Base-by-base conservation (phyloP, 257 asterid genomes). In the Capsicum baccatum region DNA sequence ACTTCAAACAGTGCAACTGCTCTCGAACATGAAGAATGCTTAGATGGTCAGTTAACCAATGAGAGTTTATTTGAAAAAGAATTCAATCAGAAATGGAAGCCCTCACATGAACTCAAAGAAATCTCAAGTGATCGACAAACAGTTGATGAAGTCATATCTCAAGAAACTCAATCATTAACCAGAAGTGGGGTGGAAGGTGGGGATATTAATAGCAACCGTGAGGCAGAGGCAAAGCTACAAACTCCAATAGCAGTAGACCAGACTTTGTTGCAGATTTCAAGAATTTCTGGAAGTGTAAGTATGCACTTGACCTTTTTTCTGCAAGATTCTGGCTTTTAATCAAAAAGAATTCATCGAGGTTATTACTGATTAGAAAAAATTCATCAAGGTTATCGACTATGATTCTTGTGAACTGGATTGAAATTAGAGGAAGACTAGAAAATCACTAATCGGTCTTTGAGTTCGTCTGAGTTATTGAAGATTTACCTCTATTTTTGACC, bases 371-470 rank as follows among this genome's bases (percentile, higher is more conserved):
- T 15, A 47, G 39, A 71, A 70, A 44, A 47, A 71, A 0, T n/a
- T 13, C 58, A 71, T 5, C 17, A n/a, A 47, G 79, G 79, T 71
- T 71, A 71, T 44, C 79, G 17, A 57, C 58, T n/a, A 52, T n/a
- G 39, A 47, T 44, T 71, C 79, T 71, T 66, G 57, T 71, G 57
- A 44, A 44, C 78, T 69, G 33, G 78, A 39, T 26, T 71, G 79
- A 17, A n/a, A 71, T 71, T 71, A 17, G 79, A 71, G 79, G 57
- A 71, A 44, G 26, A 44, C 79, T 47, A 71, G 79, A 71, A 71
- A 71, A 71, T 71, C 37, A 54, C 64, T 78, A 9, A 14, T 3
- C 8, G 64, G 33, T 33, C 26, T 78, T 54, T 78, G 33, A 78
- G 48, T 78, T 74, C 39, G 15, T 54, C 64, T 54, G 82, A 76